These are phyloP conservation scores for Daldinia concentrica DNA, from an alignment of 495 filamentous ascomycete genomes.

Conservation along the genomic window DNA sequence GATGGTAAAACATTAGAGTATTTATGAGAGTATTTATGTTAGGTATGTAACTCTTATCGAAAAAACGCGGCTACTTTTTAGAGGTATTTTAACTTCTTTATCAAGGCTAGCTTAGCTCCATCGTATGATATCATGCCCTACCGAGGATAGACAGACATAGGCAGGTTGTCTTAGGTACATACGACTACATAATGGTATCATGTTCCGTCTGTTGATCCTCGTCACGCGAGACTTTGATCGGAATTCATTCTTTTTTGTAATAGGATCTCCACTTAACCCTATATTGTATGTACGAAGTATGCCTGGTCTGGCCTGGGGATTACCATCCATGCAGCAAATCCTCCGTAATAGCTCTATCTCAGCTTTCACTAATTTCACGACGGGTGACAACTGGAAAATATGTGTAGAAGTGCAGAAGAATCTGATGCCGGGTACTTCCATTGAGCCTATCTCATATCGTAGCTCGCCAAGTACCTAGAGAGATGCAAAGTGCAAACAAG, in stretches of 20 bases:
- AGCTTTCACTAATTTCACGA: slow-evolving; percentile 21
- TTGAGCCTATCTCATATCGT: slow-evolving; percentile 51
- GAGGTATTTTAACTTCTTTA: slow-evolving; percentile 13
- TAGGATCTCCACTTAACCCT: slow-evolving; percentile 10
- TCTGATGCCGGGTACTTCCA: slow-evolving; percentile 51
- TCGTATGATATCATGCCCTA: slow-evolving; percentile 44
- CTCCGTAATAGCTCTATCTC: slow-evolving; percentile 1
- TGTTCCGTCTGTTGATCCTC: slow-evolving; percentile 14
- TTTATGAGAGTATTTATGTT: background rate
- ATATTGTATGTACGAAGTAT: slow-evolving; percentile 2
- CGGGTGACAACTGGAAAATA: slow-evolving; percentile 8
- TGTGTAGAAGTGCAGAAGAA: slow-evolving; percentile 36
- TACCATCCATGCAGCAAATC: slow-evolving; percentile 1
- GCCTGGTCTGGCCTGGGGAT: background rate
- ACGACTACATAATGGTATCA: slow-evolving; percentile 20
- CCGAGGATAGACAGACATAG: no score
- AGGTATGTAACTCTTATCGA: background rate
- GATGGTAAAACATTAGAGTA: background rate
- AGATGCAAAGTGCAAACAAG: slow-evolving; percentile 66
- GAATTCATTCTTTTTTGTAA: slow-evolving; percentile 19
- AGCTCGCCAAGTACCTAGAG: slow-evolving; percentile 60
- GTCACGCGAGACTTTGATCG: slow-evolving; percentile 18
- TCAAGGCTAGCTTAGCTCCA: slow-evolving; percentile 1
- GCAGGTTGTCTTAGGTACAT: background rate
- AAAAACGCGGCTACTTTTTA: background rate